Conservation (phyloP, 495 filamentous ascomycete species). For the Podospora comata region DNA sequence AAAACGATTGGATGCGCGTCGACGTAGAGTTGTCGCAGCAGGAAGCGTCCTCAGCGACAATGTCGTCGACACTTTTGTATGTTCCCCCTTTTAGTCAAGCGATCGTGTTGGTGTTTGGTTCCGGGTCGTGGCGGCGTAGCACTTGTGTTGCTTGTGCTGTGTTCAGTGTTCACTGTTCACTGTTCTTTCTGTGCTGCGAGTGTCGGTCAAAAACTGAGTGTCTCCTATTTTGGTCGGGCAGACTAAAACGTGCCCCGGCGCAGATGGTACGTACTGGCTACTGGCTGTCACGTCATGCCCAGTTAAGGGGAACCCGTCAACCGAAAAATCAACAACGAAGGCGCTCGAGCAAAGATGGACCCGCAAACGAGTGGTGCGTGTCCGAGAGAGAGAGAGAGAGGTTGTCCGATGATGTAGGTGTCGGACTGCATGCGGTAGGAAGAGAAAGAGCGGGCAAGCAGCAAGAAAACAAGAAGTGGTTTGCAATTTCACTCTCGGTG, state of each 20-base stretch:
- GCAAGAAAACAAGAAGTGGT: conserved; percentile 12
- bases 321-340: conserved; percentile 5
- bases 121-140: neutral
- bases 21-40: neutral
- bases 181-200: neutral
- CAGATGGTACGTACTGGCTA: neutral
- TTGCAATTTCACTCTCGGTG: conserved; percentile 9
- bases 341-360: neutral
- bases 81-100: neutral
- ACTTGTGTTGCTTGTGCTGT: neutral
- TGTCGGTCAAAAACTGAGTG: neutral
- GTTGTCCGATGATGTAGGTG: conserved; percentile 24
- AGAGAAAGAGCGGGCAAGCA: conserved; percentile 1
- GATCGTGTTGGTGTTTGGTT: neutral
- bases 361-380: conserved; percentile 22
- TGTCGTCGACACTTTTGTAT: neutral
- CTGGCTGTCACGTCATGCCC: conserved; percentile 5
- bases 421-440: conserved; percentile 5
- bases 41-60: neutral
- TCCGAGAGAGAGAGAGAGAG: conserved; percentile 11
- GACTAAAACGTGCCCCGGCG: neutral
- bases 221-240: neutral
- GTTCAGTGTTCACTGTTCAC: neutral
- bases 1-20: neutral
- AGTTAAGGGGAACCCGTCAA: conserved; percentile 6